Evolutionary conservation across 73 alveolate genomes (phyloP), one percentile per base, ranked within the genome.

Genomic region (Blepharisma japonicum): DNA sequence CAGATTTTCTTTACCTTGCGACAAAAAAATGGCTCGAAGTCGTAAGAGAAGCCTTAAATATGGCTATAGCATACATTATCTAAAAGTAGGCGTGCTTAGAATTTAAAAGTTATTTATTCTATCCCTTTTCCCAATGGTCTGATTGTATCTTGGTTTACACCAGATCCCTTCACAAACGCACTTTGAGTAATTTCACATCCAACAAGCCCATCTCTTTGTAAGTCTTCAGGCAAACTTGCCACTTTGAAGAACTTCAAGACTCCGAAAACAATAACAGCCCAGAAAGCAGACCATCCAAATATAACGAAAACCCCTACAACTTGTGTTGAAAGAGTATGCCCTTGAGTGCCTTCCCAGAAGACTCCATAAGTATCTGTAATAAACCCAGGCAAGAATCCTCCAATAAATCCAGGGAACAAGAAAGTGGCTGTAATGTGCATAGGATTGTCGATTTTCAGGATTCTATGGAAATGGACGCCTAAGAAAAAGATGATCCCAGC

Each of bases 361-460:
- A 61, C 74, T 20, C 74, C 74, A 18, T 20, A 9, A 61, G 14
- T 39, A 25, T 61, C 74, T 14, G 14, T 14, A 18, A 61, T 8
- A 25, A 61, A 61, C 14, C 74, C 74, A 61, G 74, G 74, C 11
- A 61, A 25, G 2, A 61, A 20, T 14, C 74, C 74, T n/a, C 74
- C 74, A 61, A 61, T 18, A 25, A 61, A 14, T 4, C 74, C 74
- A 20, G 74, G 74, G 14, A 61, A 14, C 18, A 61, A 25, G 46
- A 61, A 61, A 61, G 74, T 61, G 14, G 74, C 74, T n/a, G 23
- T 14, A 61, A 61, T 39, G 23, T 61, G 47, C 18, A n/a, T 11
- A 9, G 49, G 18, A 5, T 61, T 39, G 5, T 61, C 74, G 74
- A 61, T 61, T 61, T 61, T 61, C 14, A 61, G 4, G 18, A 18